phyloP scores from a whole-genome alignment of 2,329 filamentous ascomycete genomes.

The Exserohilum turcica region DNA sequence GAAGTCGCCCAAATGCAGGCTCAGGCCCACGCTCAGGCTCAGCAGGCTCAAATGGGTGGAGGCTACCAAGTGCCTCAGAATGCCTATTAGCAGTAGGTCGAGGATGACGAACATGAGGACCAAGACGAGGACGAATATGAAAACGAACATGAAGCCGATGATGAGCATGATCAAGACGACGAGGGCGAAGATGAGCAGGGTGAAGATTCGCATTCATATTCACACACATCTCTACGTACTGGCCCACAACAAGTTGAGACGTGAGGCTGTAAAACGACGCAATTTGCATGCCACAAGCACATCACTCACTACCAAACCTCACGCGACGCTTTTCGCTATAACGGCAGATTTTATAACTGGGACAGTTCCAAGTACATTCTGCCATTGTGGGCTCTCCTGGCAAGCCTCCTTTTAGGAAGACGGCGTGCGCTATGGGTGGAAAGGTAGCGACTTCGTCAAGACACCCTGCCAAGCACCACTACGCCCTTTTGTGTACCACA shows the following conservation, averaged over 20 bases:
- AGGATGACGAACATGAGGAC: too few relatives aligned
- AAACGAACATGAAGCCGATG: not conserved
- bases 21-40: slow-evolving; percentile 42
- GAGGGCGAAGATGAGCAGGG: not conserved
- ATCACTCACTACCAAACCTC: not conserved
- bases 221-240: not conserved
- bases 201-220: not conserved
- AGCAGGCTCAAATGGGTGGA: slow-evolving; percentile 48
- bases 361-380: not conserved
- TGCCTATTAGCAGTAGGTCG: slow-evolving; percentile 38
- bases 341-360: not conserved
- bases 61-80: slow-evolving; percentile 47
- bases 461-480: not conserved
- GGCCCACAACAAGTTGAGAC: not conserved
- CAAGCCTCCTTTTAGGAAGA: not conserved
- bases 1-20: slow-evolving; percentile 43
- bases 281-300: not conserved
- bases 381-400: not conserved
- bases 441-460: not conserved
- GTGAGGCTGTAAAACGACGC: not conserved
- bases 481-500: not conserved
- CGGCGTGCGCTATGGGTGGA: not conserved
- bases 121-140: too few relatives aligned
- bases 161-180: too few relatives aligned
- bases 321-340: not conserved